Evolutionary conservation across 768 basidiomycete genomes (phyloP), one percentile per base, ranked within the genome.

Genomic region (Tephrocybe rancida): DNA sequence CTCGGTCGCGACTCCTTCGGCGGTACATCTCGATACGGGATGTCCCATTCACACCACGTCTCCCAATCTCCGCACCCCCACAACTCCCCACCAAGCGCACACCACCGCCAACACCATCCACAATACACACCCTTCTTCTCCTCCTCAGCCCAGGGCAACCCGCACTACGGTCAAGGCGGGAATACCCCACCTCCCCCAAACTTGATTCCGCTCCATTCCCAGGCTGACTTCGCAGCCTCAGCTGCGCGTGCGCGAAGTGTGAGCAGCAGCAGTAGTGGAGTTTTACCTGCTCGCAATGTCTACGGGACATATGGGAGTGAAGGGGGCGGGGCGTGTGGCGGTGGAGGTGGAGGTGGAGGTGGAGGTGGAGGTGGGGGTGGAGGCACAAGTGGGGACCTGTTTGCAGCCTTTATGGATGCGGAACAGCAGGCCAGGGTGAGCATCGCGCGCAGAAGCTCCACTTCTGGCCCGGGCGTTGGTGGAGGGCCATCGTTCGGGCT

Each of bases 161-260:
- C 32, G 13, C 27, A 46, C 18, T 44, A 46, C 30, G n/a, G 45
- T 18, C 45, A 53, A 25, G 32, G 52, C 11, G 44, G 53, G 14
- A 24, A 30, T 24, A 54, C 57, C 24, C 57, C 54, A 5, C 67
- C 69, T 3, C 61, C 66, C 10, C 65, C 69, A 0, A 62, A 64
- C 0, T 70, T 72, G 42, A 67, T 72, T 22, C 71, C 68, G 9
- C 66, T 69, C n/a, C 64, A 65, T 27, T 60, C 66, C n/a, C 58
- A 52, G 35, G 54, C 54, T 14, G 67, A 69, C 41, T 68, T 64
- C 43, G 19, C 49, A 16, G 27, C 55, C 8, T 58, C 66, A 8
- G 43, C 48, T 14, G 44, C 52, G 13, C 56, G 52, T 10, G 42
- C 24, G 2, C 52, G 52, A 3, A 47, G 52, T 19, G 30, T 30